These are phyloP conservation scores for Nakazawaea wickerhamii DNA, from an alignment of 805 yeast species.

Conservation along the genomic window DNA sequence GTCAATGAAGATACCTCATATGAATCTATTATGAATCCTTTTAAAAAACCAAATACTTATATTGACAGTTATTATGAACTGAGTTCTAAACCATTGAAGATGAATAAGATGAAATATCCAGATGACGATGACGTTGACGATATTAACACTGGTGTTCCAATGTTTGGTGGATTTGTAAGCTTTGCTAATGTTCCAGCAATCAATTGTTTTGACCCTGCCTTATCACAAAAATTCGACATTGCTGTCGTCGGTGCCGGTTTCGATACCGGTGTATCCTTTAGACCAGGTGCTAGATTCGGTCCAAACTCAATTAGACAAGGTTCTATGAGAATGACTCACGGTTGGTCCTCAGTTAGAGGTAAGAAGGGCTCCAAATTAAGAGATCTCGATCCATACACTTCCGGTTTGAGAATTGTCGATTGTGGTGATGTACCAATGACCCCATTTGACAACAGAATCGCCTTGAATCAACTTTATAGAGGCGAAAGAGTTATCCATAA, in stretches of 20 bases:
- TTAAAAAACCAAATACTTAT: slow-evolving; percentile 3
- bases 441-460: slow-evolving; percentile 54
- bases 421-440: slow-evolving; percentile 60
- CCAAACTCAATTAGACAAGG: slow-evolving; percentile 47
- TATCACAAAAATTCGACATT: slow-evolving; percentile 31
- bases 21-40: slow-evolving; percentile 5
- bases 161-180: slow-evolving; percentile 45
- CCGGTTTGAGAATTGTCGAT: slow-evolving; percentile 38
- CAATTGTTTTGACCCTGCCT: slow-evolving; percentile 37
- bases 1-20: background rate
- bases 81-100: slow-evolving; percentile 16
- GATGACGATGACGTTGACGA: slow-evolving; percentile 32
- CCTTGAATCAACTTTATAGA: slow-evolving; percentile 50
- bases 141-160: slow-evolving; percentile 13
- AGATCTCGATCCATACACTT: slow-evolving; percentile 37
- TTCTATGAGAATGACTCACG: slow-evolving; percentile 40
- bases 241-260: slow-evolving; percentile 58
- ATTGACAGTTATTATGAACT: slow-evolving; percentile 15
- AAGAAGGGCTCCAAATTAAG: slow-evolving; percentile 31
- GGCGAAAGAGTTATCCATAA: slow-evolving; percentile 45
- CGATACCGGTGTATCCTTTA: slow-evolving; percentile 49
- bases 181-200: slow-evolving; percentile 41
- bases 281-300: slow-evolving; percentile 58
- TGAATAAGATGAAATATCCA: slow-evolving; percentile 26
- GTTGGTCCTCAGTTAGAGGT: slow-evolving; percentile 36